Conservation (phyloP, 352 stramenopile genomes). For the Globisporangium parvum region DNA sequence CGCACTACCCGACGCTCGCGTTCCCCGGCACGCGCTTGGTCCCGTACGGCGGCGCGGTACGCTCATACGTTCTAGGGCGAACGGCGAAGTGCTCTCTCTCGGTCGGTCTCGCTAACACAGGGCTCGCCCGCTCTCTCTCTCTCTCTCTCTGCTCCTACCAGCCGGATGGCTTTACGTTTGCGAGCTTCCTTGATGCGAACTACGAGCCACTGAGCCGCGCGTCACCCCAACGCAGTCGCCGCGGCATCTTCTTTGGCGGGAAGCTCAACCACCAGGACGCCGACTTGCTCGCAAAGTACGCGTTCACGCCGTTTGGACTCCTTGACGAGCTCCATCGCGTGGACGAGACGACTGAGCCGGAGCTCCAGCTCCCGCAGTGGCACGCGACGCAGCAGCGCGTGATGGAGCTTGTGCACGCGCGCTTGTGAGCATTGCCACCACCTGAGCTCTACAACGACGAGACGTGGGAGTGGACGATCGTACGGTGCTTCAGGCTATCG, state of each 20-base stretch:
- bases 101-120: not conserved
- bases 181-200: constrained; percentile 38
- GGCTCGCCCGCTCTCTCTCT: not conserved
- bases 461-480: constrained; percentile 93
- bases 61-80: constrained; percentile 1
- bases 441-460: constrained; percentile 75
- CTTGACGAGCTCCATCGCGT: constrained; percentile 45
- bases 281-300: constrained; percentile 44
- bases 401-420: constrained; percentile 28
- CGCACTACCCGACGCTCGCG: constrained; percentile 51
- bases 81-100: not conserved
- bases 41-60: constrained; percentile 27
- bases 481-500: constrained; percentile 16
- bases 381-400: constrained; percentile 34
- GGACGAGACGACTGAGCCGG: constrained; percentile 5
- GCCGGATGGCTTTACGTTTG: constrained; percentile 41
- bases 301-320: constrained; percentile 43
- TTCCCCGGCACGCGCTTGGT: constrained; percentile 58
- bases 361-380: constrained; percentile 31
- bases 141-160: constrained; percentile 6
- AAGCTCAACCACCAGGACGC: constrained; percentile 66
- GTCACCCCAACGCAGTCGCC: constrained; percentile 5
- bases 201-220: constrained; percentile 9
- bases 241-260: constrained; percentile 78
- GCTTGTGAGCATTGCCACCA: constrained; percentile 38